These are phyloP conservation scores for Russula vinacea DNA, from an alignment of 768 basidiomycete species.

Conservation along the genomic window DNA sequence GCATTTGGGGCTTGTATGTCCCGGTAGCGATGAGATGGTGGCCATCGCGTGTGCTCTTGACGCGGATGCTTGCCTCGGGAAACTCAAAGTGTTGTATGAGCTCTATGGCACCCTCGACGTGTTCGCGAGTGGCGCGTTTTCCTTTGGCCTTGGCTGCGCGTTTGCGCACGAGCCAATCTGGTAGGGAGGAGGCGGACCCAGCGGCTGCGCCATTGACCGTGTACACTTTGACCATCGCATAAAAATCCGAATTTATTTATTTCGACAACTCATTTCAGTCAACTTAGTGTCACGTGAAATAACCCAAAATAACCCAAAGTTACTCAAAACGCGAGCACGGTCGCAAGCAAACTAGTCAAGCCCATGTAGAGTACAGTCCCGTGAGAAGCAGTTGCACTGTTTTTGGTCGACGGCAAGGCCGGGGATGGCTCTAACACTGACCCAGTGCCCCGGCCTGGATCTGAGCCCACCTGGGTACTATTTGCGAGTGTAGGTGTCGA, in stretches of 20 bases:
- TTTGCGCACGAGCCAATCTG: constrained; percentile 86
- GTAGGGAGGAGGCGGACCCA: constrained; percentile 86
- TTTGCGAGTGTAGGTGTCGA: too few species aligned
- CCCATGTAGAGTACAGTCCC: neutral
- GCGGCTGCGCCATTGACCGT: constrained; percentile 91
- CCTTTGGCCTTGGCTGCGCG: constrained; percentile 62
- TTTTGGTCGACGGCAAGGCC: too few species aligned
- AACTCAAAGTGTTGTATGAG: constrained; percentile 97
- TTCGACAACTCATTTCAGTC: neutral
- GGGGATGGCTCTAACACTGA: too few species aligned
- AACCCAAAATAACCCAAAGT: neutral
- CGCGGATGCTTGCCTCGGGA: constrained; percentile 89
- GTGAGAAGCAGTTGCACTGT: neutral
- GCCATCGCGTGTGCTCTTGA: constrained; percentile 89
- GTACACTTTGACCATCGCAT: constrained; percentile 69
- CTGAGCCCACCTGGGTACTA: too few species aligned
- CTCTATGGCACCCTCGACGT: constrained; percentile 80
- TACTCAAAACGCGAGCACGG: constrained; percentile 6
- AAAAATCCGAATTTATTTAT: neutral
- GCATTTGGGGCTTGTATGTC: constrained; percentile 95
- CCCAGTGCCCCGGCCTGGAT: too few species aligned
- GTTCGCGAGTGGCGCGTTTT: constrained; percentile 61
- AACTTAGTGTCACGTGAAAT: neutral
- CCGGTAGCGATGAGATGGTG: constrained; percentile 92
- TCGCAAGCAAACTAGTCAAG: constrained; percentile 3